Evolutionary conservation across 2,329 filamentous ascomycete genomes (phyloP).

Genomic region (Epichloe typhina): DNA sequence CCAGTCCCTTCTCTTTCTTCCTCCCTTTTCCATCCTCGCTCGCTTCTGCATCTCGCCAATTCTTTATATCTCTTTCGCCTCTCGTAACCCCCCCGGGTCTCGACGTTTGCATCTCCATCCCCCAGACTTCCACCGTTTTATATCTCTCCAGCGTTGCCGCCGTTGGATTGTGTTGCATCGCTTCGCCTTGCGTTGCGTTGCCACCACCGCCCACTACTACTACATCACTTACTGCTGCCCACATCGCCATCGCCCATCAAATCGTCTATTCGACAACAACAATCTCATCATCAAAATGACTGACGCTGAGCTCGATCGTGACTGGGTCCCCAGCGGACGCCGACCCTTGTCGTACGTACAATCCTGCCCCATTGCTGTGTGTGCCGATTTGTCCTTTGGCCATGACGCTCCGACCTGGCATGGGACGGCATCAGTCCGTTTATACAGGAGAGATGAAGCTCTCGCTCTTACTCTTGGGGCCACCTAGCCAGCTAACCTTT

Average conservation of each 20-base stretch:
- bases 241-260: background rate
- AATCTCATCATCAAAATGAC: slow-evolving; percentile 24
- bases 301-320: slow-evolving; percentile 58
- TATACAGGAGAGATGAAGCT: background rate
- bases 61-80: slow-evolving; percentile 5
- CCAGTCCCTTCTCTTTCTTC: slow-evolving; percentile 1
- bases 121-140: background rate
- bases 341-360: slow-evolving; percentile 71
- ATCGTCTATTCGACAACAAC: slow-evolving; percentile 1
- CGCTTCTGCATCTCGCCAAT: slow-evolving; percentile 3
- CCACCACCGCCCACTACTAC: background rate
- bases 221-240: background rate
- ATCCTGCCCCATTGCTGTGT: background rate
- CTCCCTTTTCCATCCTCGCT: slow-evolving; percentile 1
- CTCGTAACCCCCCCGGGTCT: background rate
- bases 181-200: background rate
- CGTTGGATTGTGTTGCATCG: too few species aligned
- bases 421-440: background rate
- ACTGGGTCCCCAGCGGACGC: slow-evolving; percentile 66
- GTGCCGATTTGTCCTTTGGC: background rate
- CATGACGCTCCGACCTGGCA: background rate
- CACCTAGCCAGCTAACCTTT: background rate
- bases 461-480: background rate
- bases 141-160: background rate
- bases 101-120: background rate